Conservation (phyloP, 495 filamentous ascomycete genomes). For the Thermochaetoides thermophila region DNA sequence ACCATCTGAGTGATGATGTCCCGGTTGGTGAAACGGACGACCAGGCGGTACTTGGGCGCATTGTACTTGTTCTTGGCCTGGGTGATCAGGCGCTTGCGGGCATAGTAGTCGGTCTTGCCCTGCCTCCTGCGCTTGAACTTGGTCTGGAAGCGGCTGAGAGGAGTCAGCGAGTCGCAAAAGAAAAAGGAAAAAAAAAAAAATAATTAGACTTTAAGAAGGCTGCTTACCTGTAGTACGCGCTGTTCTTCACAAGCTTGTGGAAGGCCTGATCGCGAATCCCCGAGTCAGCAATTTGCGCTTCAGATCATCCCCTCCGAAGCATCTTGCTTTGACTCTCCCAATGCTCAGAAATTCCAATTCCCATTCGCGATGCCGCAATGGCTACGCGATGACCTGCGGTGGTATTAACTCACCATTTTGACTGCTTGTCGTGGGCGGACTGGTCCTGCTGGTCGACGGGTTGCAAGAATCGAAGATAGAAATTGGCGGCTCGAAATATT, state of each 20-base stretch:
- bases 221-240: slow-evolving; percentile 90
- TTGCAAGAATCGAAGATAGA: slow-evolving; percentile 14
- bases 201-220: neutral
- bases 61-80: slow-evolving; percentile 99
- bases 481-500: slow-evolving; percentile 17
- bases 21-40: slow-evolving; percentile 99
- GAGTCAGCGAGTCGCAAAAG: slow-evolving; percentile 8
- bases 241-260: slow-evolving; percentile 92
- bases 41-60: slow-evolving; percentile 97
- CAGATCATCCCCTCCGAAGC: slow-evolving; percentile 77
- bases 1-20: slow-evolving; percentile 98
- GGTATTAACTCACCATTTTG: slow-evolving; percentile 44
- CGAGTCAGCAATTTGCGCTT: slow-evolving; percentile 99
- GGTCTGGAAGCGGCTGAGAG: slow-evolving; percentile 83
- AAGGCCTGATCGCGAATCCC: slow-evolving; percentile 54
- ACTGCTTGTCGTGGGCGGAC: slow-evolving; percentile 30
- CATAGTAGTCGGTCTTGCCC: slow-evolving; percentile 99
- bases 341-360: neutral
- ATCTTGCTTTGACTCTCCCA: slow-evolving; percentile 80
- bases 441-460: slow-evolving; percentile 18
- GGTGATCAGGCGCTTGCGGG: slow-evolving; percentile 96
- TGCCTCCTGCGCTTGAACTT: slow-evolving; percentile 96
- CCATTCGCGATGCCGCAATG: slow-evolving; percentile 1
- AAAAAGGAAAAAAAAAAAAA: too few species aligned
- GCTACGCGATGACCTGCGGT: slow-evolving; percentile 1